Evolutionary conservation across 2,329 filamentous ascomycete species (phyloP).

Genomic region (Xylaria sp.): DNA sequence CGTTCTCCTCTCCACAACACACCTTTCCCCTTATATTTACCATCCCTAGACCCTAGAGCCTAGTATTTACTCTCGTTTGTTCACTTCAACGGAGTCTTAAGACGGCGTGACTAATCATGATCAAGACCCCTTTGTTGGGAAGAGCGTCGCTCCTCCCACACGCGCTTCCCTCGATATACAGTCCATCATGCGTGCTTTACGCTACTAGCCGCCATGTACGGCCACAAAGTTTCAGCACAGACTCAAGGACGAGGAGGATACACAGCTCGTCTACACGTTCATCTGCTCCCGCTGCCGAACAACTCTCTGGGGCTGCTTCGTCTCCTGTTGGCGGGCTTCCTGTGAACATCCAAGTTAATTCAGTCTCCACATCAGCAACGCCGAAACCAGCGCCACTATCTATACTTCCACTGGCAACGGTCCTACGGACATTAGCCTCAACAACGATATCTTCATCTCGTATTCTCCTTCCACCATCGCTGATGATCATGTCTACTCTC

Average conservation of each 20-base stretch:
- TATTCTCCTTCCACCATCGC: slow-evolving; percentile 74
- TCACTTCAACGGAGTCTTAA: slow-evolving; percentile 2
- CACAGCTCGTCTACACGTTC: slow-evolving; percentile 42
- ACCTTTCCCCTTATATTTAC: neutral
- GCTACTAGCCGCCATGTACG: slow-evolving; percentile 37
- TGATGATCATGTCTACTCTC: slow-evolving; percentile 74
- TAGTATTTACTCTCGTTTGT: slow-evolving; percentile 7
- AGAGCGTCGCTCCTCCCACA: slow-evolving; percentile 43
- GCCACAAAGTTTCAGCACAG: slow-evolving; percentile 33
- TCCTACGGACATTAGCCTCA: slow-evolving; percentile 76
- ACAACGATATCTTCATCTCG: slow-evolving; percentile 77
- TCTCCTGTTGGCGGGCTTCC: slow-evolving; percentile 37
- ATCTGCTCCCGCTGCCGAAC: slow-evolving; percentile 42
- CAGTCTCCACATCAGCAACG: slow-evolving; percentile 40
- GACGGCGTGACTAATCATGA: slow-evolving; percentile 42
- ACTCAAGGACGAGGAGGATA: slow-evolving; percentile 42
- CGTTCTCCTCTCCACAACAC: neutral
- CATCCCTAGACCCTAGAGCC: slow-evolving; percentile 5
- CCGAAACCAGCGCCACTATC: slow-evolving; percentile 62
- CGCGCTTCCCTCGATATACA: slow-evolving; percentile 39
- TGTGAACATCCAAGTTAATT: slow-evolving; percentile 32
- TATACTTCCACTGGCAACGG: slow-evolving; percentile 72
- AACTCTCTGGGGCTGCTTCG: slow-evolving; percentile 35
- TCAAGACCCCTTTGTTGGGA: slow-evolving; percentile 40
- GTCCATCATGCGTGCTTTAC: slow-evolving; percentile 40